Conservation (phyloP, 1,284 basidiomycete species). For the Leccinum solheimii region DNA sequence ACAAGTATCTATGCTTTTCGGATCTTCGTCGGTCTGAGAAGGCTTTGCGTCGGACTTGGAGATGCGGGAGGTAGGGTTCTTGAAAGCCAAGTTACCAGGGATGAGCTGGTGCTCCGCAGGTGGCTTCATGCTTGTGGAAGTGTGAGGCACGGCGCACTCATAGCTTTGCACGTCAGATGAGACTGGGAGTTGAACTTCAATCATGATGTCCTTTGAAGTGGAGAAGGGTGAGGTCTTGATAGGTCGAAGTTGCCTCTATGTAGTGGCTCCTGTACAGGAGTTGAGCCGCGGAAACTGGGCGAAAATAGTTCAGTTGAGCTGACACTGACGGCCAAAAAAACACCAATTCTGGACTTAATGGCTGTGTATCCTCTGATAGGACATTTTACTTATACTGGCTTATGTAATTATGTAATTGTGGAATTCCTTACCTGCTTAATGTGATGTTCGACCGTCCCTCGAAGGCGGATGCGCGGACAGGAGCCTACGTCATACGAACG, state of each 20-base stretch:
- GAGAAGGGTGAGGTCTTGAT: not conserved
- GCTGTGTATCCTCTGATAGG: no score
- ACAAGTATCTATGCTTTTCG: not conserved
- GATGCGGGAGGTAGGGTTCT: not conserved
- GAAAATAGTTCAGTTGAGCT: not conserved
- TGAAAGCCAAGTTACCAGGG: not conserved
- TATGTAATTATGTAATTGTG: no score
- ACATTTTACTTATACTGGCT: no score
- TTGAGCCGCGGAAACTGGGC: not conserved
- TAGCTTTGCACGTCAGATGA: not conserved
- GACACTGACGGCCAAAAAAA: no score
- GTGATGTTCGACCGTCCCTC: no score
- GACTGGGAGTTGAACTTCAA: not conserved
- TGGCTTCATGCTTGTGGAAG: not conserved
- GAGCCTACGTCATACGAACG: no score
- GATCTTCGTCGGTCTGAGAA: not conserved
- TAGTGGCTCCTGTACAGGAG: not conserved
- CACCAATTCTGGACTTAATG: no score
- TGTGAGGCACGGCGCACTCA: not conserved
- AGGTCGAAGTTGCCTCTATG: not conserved
- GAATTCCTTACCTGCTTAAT: no score
- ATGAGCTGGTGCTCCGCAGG: not conserved
- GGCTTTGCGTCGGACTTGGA: not conserved
- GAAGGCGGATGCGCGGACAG: no score
- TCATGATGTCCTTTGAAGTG: not conserved